Percentiles rank a stretch among this genome's conserved stretches.
Conservation (phyloP, 495 filamentous ascomycete genomes). For the Amphirosellinia nigrospora region DNA sequence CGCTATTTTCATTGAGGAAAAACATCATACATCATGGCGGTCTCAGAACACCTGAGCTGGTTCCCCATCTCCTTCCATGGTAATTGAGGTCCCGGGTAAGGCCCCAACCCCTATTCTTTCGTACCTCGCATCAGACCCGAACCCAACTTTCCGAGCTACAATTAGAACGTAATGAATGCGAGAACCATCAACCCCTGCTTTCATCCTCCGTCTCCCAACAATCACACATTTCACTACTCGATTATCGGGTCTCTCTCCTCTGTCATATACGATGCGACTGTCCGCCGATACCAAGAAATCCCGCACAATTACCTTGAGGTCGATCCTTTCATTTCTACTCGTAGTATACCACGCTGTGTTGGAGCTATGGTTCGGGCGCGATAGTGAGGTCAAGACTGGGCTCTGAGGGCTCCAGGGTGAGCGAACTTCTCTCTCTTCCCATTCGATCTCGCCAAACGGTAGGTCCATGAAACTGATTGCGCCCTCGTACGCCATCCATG, state of each 20-base stretch:
- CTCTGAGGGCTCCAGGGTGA: slow-evolving; percentile 6
- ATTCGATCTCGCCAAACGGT: slow-evolving; percentile 28
- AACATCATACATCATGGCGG: no score
- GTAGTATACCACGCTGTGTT: slow-evolving; percentile 1
- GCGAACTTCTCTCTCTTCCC: slow-evolving; percentile 29
- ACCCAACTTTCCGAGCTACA: slow-evolving; percentile 3
- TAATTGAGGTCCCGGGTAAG: slow-evolving; percentile 19
- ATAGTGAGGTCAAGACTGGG: background rate
- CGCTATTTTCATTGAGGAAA: slow-evolving; percentile 16
- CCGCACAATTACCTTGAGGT: background rate
- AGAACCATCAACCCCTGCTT: background rate
- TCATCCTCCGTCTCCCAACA: slow-evolving; percentile 16
- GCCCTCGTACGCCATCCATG: slow-evolving; percentile 41
- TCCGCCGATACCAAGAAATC: slow-evolving; percentile 13
- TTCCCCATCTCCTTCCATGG: slow-evolving; percentile 11
- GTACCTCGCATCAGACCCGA: background rate
- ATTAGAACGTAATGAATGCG: slow-evolving; percentile 24
- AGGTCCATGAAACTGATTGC: slow-evolving; percentile 34
- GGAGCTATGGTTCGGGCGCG: background rate
- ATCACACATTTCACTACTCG: slow-evolving; percentile 15
- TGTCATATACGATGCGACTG: slow-evolving; percentile 19
- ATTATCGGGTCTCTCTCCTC: background rate
- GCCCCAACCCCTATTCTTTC: slow-evolving; percentile 9
- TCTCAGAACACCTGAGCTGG: no score
- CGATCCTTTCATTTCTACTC: background rate